Evolutionary conservation across 345 rosid genomes (phyloP), one percentile per base, ranked within the genome.

Genomic region (Pistacia vera): DNA sequence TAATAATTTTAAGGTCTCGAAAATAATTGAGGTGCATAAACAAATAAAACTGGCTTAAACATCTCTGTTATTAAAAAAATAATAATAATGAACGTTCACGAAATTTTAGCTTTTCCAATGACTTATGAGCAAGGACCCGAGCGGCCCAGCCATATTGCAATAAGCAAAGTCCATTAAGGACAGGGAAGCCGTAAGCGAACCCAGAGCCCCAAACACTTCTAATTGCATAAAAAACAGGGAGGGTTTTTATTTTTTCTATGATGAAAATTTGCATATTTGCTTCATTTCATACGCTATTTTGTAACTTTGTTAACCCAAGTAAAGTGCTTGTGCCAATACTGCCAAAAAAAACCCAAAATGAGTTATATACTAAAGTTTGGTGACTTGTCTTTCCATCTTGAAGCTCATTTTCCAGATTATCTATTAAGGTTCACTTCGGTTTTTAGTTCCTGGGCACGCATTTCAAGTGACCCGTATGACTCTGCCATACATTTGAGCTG

Each of bases 401-500:
- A 82, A 94, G 90, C 82, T 92, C 95, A 14, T 70, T 87, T 79
- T 88, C 93, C 74, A 94, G 70, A 68, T 75, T 82, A 77, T 90
- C 90, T 18, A 86, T 94, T 92, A 71, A 86, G 86, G 88, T 80
- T 90, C 76, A 90, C 83, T 77, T 91, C 97, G 11, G 83, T 81
- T 83, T 90, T 98, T 22, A 94, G 79, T 84, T 88, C 92, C 55
- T 83, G 77, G 41, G 97, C 89, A 62, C 88, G 94, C 44, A 86
- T 82, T 87, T 96, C 99, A 64, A 96, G 97, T 35, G 90, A 84
- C 77, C 97, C 86, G 78, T 96, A 96, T 6, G 99, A 96, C 87
- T 92, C 98, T 75, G 87, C 90, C 99, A 96, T 93, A 79, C 99
- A 96, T 84, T 96, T 96, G 62, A 94, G 89, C 82, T 96, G 99